These are phyloP conservation scores for Vicia villosa DNA, from an alignment of 306 rosid genomes.

Conservation along the genomic window DNA sequence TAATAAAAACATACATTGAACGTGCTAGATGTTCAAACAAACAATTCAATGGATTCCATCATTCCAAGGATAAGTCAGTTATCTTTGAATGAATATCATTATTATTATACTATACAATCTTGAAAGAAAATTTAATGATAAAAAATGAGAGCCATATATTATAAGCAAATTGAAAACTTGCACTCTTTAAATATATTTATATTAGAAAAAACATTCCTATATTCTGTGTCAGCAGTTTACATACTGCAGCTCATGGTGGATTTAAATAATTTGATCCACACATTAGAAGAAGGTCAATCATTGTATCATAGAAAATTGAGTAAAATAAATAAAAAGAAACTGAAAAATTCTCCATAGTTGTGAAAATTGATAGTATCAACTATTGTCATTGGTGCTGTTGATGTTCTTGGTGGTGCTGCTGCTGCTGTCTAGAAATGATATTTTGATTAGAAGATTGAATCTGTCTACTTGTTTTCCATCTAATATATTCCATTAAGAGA, in stretches of 20 bases:
- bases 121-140: not conserved
- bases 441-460: constrained; percentile 46
- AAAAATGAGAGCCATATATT: not conserved
- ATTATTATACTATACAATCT: not conserved
- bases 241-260: not conserved
- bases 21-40: not conserved
- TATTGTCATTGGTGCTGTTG: constrained; percentile 33
- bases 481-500: constrained; percentile 58
- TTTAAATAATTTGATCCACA: not conserved
- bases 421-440: constrained; percentile 25
- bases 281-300: constrained; percentile 1
- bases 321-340: not conserved
- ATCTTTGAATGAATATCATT: not conserved
- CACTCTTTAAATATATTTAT: not conserved
- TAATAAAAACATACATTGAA: not conserved
- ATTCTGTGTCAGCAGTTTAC: not conserved
- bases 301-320: not conserved
- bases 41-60: not conserved
- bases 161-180: not conserved
- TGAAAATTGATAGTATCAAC: constrained; percentile 3
- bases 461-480: constrained; percentile 70
- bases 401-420: too few species aligned
- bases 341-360: not conserved
- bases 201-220: constrained; percentile 21
- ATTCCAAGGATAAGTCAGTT: not conserved